Evolutionary conservation across 2,329 filamentous ascomycete species (phyloP), one percentile per base, ranked within the genome.

Genomic region (Trichophyton verrucosum): DNA sequence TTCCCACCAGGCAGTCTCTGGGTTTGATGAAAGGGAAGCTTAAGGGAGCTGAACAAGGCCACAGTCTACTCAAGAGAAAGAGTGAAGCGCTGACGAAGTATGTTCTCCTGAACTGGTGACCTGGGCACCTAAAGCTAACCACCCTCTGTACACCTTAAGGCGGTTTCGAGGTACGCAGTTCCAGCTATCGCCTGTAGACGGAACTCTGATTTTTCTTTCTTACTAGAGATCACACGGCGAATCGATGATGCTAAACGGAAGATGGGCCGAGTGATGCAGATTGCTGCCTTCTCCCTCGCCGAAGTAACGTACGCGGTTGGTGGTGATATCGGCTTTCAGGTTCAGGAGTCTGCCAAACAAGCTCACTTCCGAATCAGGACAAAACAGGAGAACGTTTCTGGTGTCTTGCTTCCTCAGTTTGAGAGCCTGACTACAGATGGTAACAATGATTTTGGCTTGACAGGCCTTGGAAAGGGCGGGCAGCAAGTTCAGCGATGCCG

Each of bases 181-280:
- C 30, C 42, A 36, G 15, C 7, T 9, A 42, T 40, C 55, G 22
- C 11, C 20, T 3, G n/a, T 3, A 33, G 27, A 44, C 9, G 30
- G 11, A 27, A 15, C 46, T 62, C 63, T 62, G 58, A 63, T 62
- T 33, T 4, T 40, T 42, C 8, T 3, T 20, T 62, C 62, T 64
- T 68, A 66, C 73, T 24, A 89, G 94, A 99, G 70, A 99, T 99
- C 70, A 96, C 94, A 57, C 85, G 86, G 73, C 88, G 94, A 71
- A 99, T 99, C 76, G 92, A 99, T 78, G 94, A 99, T 75, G 94
- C 94, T 47, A 99, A 99, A 77, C 88, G 91, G 69, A 99, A 99
- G 80, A 99, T 99, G 92, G 94, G 94, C 61, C 85, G 92, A 38
- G 94, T 99, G 42, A 99, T 99, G 94, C 92, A 97, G 75, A 95